A percentile compares a stretch with the other conserved stretches of the same genome.
Conservation (phyloP, 164 flowering plant species). For the Stephania yunnanensis region DNA sequence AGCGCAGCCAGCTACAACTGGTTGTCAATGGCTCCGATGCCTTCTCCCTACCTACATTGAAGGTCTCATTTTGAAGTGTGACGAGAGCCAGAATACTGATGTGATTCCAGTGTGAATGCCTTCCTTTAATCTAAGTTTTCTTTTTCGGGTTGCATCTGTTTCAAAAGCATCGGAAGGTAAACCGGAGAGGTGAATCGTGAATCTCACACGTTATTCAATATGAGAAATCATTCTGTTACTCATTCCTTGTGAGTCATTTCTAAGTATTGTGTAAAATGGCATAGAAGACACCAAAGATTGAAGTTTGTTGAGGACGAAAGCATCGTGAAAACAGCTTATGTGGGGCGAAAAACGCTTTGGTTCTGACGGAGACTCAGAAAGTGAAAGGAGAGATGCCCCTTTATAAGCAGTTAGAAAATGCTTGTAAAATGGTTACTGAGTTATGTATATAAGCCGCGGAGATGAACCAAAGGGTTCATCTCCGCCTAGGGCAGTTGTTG, state of each 20-base stretch:
- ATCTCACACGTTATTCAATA: slow-evolving; percentile 1
- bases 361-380: slow-evolving; percentile 5
- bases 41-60: slow-evolving; percentile 72
- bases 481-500: slow-evolving; percentile 8
- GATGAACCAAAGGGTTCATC: slow-evolving; percentile 21
- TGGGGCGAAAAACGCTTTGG: slow-evolving; percentile 3
- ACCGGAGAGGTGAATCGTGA: background rate
- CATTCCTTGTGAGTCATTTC: slow-evolving; percentile 8
- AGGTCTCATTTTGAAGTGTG: slow-evolving; percentile 72
- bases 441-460: slow-evolving; percentile 22
- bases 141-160: slow-evolving; percentile 6
- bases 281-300: slow-evolving; percentile 19
- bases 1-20: slow-evolving; percentile 61
- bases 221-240: slow-evolving; percentile 11
- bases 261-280: slow-evolving; percentile 23
- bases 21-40: slow-evolving; percentile 78
- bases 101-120: slow-evolving; percentile 70
- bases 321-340: background rate
- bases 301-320: slow-evolving; percentile 6
- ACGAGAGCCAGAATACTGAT: slow-evolving; percentile 65
- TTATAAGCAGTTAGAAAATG: slow-evolving; percentile 11
- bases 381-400: slow-evolving; percentile 3
- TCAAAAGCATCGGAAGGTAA: slow-evolving; percentile 18
- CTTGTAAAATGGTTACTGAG: slow-evolving; percentile 15
- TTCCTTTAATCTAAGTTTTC: background rate